Conservation (phyloP, 495 filamentous ascomycete genomes). For the Penicillium maclennaniae region DNA sequence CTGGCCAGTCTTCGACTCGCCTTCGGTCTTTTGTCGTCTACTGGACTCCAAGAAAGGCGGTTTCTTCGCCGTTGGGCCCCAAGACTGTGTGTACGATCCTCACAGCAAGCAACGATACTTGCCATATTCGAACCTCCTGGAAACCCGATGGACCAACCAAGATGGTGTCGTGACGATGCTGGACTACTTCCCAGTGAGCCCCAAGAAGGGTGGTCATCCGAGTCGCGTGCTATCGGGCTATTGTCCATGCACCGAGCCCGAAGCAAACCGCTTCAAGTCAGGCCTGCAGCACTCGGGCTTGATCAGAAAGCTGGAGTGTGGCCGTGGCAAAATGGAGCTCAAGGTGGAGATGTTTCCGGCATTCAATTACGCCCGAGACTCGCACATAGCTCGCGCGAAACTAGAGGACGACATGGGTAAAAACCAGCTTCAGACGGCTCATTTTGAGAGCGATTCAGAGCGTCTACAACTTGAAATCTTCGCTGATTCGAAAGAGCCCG, state of each 20-base stretch:
- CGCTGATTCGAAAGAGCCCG: constrained; percentile 54
- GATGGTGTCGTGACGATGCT: constrained; percentile 65
- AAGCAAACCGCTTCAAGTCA: constrained; percentile 36
- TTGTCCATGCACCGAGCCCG: constrained; percentile 33
- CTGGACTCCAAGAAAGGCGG: constrained; percentile 69
- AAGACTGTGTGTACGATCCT: constrained; percentile 40
- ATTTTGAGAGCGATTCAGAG: constrained; percentile 54
- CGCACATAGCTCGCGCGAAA: constrained; percentile 42
- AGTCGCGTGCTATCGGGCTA: constrained; percentile 32
- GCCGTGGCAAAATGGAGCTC: constrained; percentile 57
- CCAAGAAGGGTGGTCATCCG: constrained; percentile 20
- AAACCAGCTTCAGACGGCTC: constrained; percentile 53
- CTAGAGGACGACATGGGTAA: constrained; percentile 27
- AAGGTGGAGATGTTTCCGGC: constrained; percentile 66
- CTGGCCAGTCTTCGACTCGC: constrained; percentile 69
- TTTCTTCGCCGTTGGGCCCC: constrained; percentile 57
- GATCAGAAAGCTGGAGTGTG: constrained; percentile 66
- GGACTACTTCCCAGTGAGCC: constrained; percentile 62
- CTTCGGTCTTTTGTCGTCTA: constrained; percentile 62
- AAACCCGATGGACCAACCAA: constrained; percentile 68
- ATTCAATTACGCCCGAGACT: constrained; percentile 61
- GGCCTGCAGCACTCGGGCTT: constrained; percentile 43
- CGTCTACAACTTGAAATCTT: constrained; percentile 63
- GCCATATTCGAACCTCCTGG: constrained; percentile 65
- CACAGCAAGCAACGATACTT: constrained; percentile 70